phyloP scores from a whole-genome alignment of 1,284 basidiomycete species.

The Uromyces viciae-fabae region DNA sequence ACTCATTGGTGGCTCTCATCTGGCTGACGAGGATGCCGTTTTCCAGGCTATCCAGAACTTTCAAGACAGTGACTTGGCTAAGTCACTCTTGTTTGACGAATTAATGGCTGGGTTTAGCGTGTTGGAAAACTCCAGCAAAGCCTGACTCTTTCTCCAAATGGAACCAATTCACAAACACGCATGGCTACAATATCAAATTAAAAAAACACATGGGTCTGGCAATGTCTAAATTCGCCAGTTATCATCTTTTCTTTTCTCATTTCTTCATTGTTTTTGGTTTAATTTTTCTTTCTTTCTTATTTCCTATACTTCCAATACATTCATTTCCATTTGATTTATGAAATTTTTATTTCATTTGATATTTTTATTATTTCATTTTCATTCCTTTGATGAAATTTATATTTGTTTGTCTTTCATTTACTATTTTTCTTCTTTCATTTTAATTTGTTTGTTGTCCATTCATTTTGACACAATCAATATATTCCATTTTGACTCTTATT shows the following conservation, averaged over 20 bases:
- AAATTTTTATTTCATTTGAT: too few species aligned
- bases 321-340: too few species aligned
- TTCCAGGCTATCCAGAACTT: neutral
- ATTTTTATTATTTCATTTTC: neutral
- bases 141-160: neutral
- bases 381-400: neutral
- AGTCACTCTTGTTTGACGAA: neutral
- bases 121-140: neutral
- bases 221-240: too few species aligned
- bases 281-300: too few species aligned
- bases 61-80: neutral
- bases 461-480: too few species aligned
- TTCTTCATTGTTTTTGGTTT: too few species aligned
- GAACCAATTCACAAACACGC: neutral
- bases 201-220: too few species aligned
- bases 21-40: neutral
- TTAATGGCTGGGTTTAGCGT: neutral
- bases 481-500: too few species aligned
- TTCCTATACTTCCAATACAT: too few species aligned
- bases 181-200: too few species aligned
- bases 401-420: neutral
- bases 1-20: neutral
- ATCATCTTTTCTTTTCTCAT: too few species aligned
- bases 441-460: neutral
- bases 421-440: neutral